Conservation (phyloP, 2,329 filamentous ascomycete genomes). For the Alternaria triticimaculans region DNA sequence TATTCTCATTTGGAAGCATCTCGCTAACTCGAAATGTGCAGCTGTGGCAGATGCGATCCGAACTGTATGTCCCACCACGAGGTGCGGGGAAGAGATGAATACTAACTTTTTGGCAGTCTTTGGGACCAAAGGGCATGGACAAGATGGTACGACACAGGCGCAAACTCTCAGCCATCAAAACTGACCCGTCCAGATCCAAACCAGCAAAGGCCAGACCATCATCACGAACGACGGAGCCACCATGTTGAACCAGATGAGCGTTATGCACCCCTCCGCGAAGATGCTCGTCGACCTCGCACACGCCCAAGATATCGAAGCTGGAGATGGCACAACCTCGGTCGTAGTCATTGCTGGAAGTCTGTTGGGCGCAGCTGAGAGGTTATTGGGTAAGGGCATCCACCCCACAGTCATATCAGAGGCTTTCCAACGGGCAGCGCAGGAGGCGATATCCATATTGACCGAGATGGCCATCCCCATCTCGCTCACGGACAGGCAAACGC, state of each 20-base stretch:
- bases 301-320: slow-evolving; percentile 97
- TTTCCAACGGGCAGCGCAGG: slow-evolving; percentile 91
- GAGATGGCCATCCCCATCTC: slow-evolving; percentile 95
- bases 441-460: slow-evolving; percentile 87
- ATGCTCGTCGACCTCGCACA: slow-evolving; percentile 98
- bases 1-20: slow-evolving; percentile 23
- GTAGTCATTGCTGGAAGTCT: slow-evolving; percentile 97
- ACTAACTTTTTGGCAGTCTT: slow-evolving; percentile 61
- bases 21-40: slow-evolving; percentile 49
- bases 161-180: neutral
- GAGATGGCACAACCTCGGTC: slow-evolving; percentile 97
- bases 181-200: slow-evolving; percentile 71
- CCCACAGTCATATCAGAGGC: slow-evolving; percentile 97
- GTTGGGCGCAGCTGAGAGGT: slow-evolving; percentile 87
- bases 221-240: slow-evolving; percentile 99
- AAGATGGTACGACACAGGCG: slow-evolving; percentile 73
- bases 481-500: slow-evolving; percentile 83
- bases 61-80: slow-evolving; percentile 63
- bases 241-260: slow-evolving; percentile 98
- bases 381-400: slow-evolving; percentile 90
- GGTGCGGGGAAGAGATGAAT: slow-evolving; percentile 27
- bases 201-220: slow-evolving; percentile 93
- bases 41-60: slow-evolving; percentile 97
- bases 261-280: slow-evolving; percentile 99
- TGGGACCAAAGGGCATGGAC: slow-evolving; percentile 97